Base-by-base conservation (phyloP, 495 filamentous ascomycete species). In the Talaromyces thailandensis region DNA sequence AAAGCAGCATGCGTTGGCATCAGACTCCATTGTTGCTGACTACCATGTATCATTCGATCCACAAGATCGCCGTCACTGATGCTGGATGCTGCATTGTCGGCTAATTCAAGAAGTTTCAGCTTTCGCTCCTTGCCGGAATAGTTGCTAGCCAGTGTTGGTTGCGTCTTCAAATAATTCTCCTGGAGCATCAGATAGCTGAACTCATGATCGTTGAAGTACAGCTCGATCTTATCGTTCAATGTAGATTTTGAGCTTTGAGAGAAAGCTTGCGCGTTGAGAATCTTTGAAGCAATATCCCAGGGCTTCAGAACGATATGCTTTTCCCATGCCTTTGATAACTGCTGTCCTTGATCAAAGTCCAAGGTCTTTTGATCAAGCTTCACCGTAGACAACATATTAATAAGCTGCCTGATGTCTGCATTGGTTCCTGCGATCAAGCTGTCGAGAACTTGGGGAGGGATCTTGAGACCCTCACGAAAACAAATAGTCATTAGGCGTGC, bases 181-280 rank as follows among this genome's bases (percentile, higher is more conserved):
- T 99, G 93, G 63, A 99, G 84, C 95, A 99, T 98, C 58, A 99
- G 73, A 67, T 87, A 90, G 68, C 90, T 96, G 72, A 97, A 93
- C 67, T 99, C 94, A 67, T 97, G 93, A 66, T 99, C 94, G 69
- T 98, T 96, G 81, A 99, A 99, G 74, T 99, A 99, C 2, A 99
- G 85, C 74, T 98, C 93, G 62, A 92, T 92, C 77, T 99, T 99
- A 71, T 99, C 93, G 68, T 96, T 97, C 53, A 98, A 76, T 0
- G 91, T 93, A 7, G 88, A 77, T 62, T 87, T 95, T 73, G 89
- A 93, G 61, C 82, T 85, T 12, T 83, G 82, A 43, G 87, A 83
- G 67, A 97, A 99, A 77, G 96, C 86, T 58, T 90, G 91, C 1
- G 89, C 86, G 28, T 85, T 92, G 18, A 99, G 83, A 66, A 99